These are phyloP conservation scores for Dendrobium catenatum DNA, from an alignment of 106 monocot species.

Conservation along the genomic window DNA sequence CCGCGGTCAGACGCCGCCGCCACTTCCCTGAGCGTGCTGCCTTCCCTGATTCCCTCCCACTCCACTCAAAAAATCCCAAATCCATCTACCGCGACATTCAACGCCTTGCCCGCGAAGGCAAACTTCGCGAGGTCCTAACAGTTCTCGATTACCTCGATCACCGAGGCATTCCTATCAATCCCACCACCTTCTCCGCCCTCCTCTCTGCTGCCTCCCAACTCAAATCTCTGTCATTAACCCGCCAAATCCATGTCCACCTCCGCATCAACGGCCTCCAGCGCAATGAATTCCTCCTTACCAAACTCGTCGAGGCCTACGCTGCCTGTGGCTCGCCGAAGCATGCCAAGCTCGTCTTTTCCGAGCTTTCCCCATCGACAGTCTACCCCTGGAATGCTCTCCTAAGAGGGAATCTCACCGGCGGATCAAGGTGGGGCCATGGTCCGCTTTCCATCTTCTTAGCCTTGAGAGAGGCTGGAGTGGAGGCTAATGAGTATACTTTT, in stretches of 20 bases:
- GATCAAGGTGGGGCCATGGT: slow-evolving; percentile 29
- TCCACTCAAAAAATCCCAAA: slow-evolving; percentile 74
- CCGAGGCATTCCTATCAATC: slow-evolving; percentile 57
- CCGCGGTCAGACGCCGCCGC: not conserved
- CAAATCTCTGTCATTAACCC: slow-evolving; percentile 23
- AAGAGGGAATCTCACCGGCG: slow-evolving; percentile 34
- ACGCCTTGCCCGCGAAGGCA: slow-evolving; percentile 38
- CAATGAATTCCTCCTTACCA: slow-evolving; percentile 64
- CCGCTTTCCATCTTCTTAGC: slow-evolving; percentile 35
- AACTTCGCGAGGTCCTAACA: slow-evolving; percentile 47
- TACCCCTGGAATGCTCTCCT: slow-evolving; percentile 79
- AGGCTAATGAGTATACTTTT: slow-evolving; percentile 61
- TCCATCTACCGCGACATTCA: slow-evolving; percentile 45
- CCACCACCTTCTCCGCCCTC: slow-evolving; percentile 79
- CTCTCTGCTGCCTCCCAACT: slow-evolving; percentile 55
- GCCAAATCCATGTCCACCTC: slow-evolving; percentile 64
- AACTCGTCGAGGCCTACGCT: slow-evolving; percentile 63
- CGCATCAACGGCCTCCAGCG: slow-evolving; percentile 35
- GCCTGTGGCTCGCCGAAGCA: slow-evolving; percentile 41
- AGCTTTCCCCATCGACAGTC: slow-evolving; percentile 10
- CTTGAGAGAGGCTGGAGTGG: slow-evolving; percentile 60
- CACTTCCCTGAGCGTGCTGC: slow-evolving; percentile 13
- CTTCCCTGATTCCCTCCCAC: slow-evolving; percentile 49
- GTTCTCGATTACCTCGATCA: slow-evolving; percentile 83
- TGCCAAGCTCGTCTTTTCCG: slow-evolving; percentile 35